Evolutionary conservation across 2,329 filamentous ascomycete species (phyloP), one percentile per base, ranked within the genome.

Genomic region (Colletotrichum sp.): DNA sequence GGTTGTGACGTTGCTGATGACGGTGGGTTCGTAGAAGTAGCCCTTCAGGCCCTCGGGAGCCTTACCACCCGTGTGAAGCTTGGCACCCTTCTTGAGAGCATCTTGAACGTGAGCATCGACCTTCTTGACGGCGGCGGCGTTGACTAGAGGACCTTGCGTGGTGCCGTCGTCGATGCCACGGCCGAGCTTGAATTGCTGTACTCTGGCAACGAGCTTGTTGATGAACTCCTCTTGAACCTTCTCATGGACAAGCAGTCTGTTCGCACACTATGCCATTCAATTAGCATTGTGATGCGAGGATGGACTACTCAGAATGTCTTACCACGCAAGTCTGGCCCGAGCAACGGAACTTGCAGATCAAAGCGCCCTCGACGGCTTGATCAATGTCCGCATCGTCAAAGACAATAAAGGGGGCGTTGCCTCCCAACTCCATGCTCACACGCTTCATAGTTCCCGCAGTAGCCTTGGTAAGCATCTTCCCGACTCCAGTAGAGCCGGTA

Each of bases 401-500:
- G 48, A 95, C 93, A 75, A 95, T 94, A 82, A 95, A 94, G 2
- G 93, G 93, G 0, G 93, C 92, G 81, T 95, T 95, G 26, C 93
- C 93, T 36, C 93, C 93, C 7, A 95, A 89, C 80, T 95, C 93
- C 81, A 94, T 94, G 1, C 91, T 93, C 2, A 95, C 88, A 82
- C 95, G 95, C 88, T 95, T 95, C 62, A 95, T 83, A 0, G 92
- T 94, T 13, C 89, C 89, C 1, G 93, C 87, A 3, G 91, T 91
- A 82, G 94, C 93, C 85, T 92, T 93, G 92, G 94, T 94, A 56
- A 95, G 87, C 43, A 86, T 79, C 76, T 83, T 84, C 13, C 86
- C 86, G 18, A 87, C 85, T 6, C 80, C 78, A 0, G 86, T 88
- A 15, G 77, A 94, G 24, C 94, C 94, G 2, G 94, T 95, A 81